Conservation (phyloP, 2,329 filamentous ascomycete species). For the Chrysoporthe deuterocubensis region DNA sequence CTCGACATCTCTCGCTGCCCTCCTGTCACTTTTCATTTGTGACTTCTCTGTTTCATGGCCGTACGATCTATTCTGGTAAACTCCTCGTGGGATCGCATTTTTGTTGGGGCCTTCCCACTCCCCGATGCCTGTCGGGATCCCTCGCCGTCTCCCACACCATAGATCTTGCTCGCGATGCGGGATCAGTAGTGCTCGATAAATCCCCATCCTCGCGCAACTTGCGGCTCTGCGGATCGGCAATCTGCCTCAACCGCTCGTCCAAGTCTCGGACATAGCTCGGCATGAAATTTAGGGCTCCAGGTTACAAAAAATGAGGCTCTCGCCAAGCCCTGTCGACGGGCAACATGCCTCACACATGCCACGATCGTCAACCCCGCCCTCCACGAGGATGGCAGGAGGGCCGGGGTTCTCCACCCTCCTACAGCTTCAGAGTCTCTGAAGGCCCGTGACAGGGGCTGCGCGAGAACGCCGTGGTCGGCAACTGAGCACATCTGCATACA, state of each 20-base stretch:
- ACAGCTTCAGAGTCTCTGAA: neutral
- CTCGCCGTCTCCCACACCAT: neutral
- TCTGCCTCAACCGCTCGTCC: neutral
- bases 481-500: neutral
- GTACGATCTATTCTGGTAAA: neutral
- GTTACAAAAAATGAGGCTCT: no score
- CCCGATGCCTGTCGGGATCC: neutral
- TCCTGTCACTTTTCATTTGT: conserved; percentile 13
- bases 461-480: neutral
- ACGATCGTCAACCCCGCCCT: no score
- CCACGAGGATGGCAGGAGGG: no score
- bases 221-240: neutral
- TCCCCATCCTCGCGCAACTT: neutral
- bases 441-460: neutral
- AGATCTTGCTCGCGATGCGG: neutral
- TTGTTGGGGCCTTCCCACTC: neutral
- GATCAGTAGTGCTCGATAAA: neutral
- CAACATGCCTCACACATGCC: neutral
- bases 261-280: neutral
- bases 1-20: conserved; percentile 14
- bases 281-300: neutral
- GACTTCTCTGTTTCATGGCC: neutral
- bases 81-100: neutral
- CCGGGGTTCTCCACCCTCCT: no score
- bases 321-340: neutral